Base-by-base conservation (phyloP, 1,139 yeast genomes). In the Blastobotrys malaysiensis region DNA sequence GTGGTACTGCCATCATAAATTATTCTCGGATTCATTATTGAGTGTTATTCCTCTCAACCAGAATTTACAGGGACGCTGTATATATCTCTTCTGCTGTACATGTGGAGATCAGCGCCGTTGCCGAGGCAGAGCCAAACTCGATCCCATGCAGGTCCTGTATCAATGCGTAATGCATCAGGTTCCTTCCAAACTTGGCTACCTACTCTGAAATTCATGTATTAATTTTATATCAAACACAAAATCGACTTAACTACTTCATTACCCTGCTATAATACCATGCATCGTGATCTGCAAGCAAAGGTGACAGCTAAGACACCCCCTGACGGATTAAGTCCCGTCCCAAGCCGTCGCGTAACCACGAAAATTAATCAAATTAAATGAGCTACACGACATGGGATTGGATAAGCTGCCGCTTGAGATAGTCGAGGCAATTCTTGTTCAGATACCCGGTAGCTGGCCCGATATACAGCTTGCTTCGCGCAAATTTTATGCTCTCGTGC, bases 1-100 rank as follows among this genome's bases (percentile, higher is more conserved):
- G 61, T 63, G 18, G 57, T 48, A 52, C 58, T 62, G 46, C 69
- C 70, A 43, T 65, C 60, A 48, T 63, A 55, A 46, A 59, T 61
- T 24, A 67, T 62, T 26, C 31, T 26, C 11, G 31, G 11, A 13
- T 26, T 26, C 31, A 26, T 26, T 9, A 13, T 26, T n/a, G n/a
- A n/a, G n/a, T n/a, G n/a, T n/a, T n/a, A n/a, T n/a, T n/a, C n/a
- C n/a, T n/a, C n/a, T n/a, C n/a, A n/a, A n/a, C n/a, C n/a, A n/a
- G n/a, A n/a, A n/a, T n/a, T n/a, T n/a, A n/a, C n/a, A n/a, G n/a
- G n/a, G n/a, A n/a, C n/a, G n/a, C n/a, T n/a, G n/a, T n/a, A n/a
- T n/a, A n/a, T 9, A 9, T 26, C 31, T 26, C 31, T 13, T 9
- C 31, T 26, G 11, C 3, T 2, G 5, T 2, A 9, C 31, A 26